Conservation (phyloP, 2,329 filamentous ascomycete genomes). For the Proliferodiscus dingleyae region DNA sequence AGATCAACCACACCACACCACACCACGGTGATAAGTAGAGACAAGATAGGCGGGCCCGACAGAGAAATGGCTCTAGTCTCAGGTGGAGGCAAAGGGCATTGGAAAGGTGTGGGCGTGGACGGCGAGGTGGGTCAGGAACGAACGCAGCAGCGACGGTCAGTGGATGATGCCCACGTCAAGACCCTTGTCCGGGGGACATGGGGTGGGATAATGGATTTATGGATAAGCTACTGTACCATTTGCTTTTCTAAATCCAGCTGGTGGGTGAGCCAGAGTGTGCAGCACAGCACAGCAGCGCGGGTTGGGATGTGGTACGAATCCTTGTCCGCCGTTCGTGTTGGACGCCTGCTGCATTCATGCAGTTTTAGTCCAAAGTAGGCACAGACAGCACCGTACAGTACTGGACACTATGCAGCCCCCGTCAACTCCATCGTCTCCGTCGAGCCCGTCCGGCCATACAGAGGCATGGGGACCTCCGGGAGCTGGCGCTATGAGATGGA, state of each 20-base stretch:
- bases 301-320: conserved; percentile 4
- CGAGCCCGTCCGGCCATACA: background rate
- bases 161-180: conserved; percentile 14
- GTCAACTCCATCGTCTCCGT: no score
- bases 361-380: no score
- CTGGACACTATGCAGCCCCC: background rate
- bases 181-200: conserved; percentile 25
- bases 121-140: conserved; percentile 25
- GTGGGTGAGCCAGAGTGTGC: background rate
- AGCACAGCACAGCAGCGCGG: background rate
- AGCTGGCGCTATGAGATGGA: background rate
- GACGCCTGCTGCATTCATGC: conserved; percentile 16
- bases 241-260: conserved; percentile 15
- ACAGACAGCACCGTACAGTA: background rate
- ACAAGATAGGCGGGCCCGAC: conserved; percentile 28
- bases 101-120: conserved; percentile 1
- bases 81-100: conserved; percentile 6
- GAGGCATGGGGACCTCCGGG: conserved; percentile 4
- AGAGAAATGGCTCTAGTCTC: conserved; percentile 24
- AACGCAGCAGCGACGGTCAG: conserved; percentile 7
- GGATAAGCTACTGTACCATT: background rate
- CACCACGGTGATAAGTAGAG: conserved; percentile 22
- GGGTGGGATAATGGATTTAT: conserved; percentile 21
- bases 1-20: conserved; percentile 22
- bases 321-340: conserved; percentile 17